Percentiles rank a stretch among this genome's conserved stretches.
These are phyloP conservation scores for Termitomyces sp. DNA, from an alignment of 768 basidiomycete species.

Conservation along the genomic window DNA sequence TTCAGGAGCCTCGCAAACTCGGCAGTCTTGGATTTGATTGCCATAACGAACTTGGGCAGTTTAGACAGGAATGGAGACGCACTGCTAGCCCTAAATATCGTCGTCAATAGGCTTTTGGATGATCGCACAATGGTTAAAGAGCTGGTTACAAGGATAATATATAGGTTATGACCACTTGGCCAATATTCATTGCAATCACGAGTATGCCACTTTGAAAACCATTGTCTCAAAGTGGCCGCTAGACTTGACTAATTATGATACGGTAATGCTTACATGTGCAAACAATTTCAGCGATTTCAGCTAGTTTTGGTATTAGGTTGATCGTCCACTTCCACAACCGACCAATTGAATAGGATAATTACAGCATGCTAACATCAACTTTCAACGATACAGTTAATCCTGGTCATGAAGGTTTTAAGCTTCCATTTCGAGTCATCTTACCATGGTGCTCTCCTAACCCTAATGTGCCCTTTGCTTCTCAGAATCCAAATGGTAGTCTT, in stretches of 20 bases:
- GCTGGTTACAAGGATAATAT: not conserved
- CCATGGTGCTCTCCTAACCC: conserved; percentile 40
- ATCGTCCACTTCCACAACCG: not conserved
- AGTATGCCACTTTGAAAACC: not conserved
- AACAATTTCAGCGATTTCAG: not conserved
- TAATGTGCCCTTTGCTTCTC: conserved; percentile 33
- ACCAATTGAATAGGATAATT: not conserved
- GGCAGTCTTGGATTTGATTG: conserved; percentile 34
- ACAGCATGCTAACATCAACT: not conserved
- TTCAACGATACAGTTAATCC: not conserved
- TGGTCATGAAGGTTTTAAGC: not conserved
- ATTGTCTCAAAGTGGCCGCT: not conserved
- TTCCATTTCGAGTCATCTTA: not conserved
- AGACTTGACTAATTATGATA: not conserved
- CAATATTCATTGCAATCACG: not conserved
- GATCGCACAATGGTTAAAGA: not conserved
- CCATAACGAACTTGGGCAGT: conserved; percentile 7
- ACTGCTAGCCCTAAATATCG: not conserved
- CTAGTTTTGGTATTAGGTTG: not conserved
- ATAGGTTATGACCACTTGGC: not conserved
- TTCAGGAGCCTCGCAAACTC: conserved; percentile 52
- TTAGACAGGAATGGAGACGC: not conserved
- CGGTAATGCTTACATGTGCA: not conserved
- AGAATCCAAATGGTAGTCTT: conserved; percentile 37
- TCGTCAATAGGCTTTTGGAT: not conserved